Conservation (phyloP, 345 rosid species). For the Aquilaria sinensis region DNA sequence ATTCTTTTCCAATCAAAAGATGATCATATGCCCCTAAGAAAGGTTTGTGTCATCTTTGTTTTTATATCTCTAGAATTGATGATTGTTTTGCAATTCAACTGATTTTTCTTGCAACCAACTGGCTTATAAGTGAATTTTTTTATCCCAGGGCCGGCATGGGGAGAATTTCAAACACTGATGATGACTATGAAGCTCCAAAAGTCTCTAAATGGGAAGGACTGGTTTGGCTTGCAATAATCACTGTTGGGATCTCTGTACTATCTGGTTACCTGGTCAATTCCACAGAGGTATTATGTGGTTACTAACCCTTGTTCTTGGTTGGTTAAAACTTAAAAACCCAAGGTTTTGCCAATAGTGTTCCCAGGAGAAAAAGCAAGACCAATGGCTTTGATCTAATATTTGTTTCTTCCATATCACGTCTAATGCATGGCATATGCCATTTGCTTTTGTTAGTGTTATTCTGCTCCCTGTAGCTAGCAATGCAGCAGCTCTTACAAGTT, state of each 20-base stretch:
- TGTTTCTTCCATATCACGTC: conserved; percentile 26
- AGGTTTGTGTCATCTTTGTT: conserved; percentile 33
- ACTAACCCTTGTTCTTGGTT: too few species aligned
- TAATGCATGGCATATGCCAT: conserved; percentile 53
- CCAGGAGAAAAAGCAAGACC: too few species aligned
- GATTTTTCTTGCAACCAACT: too few species aligned
- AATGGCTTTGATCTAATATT: too few species aligned
- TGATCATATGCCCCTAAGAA: conserved; percentile 40
- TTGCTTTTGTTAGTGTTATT: conserved; percentile 72
- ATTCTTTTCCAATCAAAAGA: conserved; percentile 71
- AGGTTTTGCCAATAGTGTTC: too few species aligned
- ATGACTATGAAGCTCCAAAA: conserved; percentile 56
- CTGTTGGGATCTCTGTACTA: conserved; percentile 76
- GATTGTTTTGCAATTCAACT: too few species aligned
- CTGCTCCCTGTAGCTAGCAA: conserved; percentile 91
- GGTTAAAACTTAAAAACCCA: too few species aligned
- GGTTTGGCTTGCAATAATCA: conserved; percentile 74
- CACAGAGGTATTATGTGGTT: conserved; percentile 43
- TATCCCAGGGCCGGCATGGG: conserved; percentile 23
- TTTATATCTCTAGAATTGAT: background rate
- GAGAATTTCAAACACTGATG: conserved; percentile 23
- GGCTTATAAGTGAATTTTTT: too few species aligned
- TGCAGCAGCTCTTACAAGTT: conserved; percentile 85
- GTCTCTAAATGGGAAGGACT: conserved; percentile 72
- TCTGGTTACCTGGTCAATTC: conserved; percentile 90